These are phyloP conservation scores for Neonothopanus nambi DNA, from an alignment of 1,284 basidiomycete genomes.

Conservation along the genomic window DNA sequence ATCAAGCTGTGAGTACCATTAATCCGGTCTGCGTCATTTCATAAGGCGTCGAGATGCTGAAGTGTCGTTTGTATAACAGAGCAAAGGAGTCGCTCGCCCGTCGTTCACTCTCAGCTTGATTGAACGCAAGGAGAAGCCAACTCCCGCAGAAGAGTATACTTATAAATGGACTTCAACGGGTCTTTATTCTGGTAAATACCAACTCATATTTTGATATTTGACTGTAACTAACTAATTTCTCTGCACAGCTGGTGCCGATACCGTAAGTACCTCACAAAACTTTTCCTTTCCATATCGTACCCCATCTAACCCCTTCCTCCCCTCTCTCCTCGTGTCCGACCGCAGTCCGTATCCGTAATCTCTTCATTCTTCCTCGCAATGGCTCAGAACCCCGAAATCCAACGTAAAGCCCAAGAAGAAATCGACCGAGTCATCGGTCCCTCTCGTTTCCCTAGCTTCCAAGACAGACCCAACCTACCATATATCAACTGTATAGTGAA, in stretches of 20 bases:
- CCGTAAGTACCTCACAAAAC: conserved; percentile 8
- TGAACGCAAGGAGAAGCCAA: neutral
- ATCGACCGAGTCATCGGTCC: conserved; percentile 8
- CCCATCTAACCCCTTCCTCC: neutral
- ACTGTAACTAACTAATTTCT: neutral
- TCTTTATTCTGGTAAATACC: conserved; percentile 6
- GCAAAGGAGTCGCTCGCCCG: conserved; percentile 13
- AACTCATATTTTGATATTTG: neutral
- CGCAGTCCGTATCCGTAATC: conserved; percentile 8
- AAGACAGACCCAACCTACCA: conserved; percentile 2
- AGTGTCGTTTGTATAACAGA: conserved; percentile 5
- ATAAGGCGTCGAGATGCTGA: neutral
- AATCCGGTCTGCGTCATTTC: no score
- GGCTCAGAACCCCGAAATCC: conserved; percentile 6
- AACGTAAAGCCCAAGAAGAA: conserved; percentile 13
- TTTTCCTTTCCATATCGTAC: no score
- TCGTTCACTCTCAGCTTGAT: conserved; percentile 11
- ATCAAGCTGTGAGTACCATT: conserved; percentile 12
- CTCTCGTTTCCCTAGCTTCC: neutral
- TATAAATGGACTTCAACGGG: conserved; percentile 4
- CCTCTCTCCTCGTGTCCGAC: no score
- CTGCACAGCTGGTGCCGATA: conserved; percentile 16
- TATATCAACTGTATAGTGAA: conserved; percentile 9
- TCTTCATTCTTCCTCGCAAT: conserved; percentile 7
- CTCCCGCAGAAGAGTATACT: neutral